phyloP scores from a whole-genome alignment of 495 filamentous ascomycete species.

The Cudoniella acicularis region DNA sequence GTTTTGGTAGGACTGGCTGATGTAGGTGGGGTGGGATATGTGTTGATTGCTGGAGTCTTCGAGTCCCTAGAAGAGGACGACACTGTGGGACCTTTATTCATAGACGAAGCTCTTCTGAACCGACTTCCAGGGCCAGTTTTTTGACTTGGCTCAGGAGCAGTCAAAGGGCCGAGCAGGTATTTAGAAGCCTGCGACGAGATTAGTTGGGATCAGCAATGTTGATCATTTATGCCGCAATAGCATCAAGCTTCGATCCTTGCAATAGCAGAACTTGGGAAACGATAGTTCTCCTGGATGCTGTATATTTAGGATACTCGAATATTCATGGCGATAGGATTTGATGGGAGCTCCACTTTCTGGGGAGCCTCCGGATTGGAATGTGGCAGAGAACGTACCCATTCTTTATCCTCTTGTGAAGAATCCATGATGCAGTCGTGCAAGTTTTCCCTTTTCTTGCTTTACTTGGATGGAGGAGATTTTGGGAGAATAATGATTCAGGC shows the following conservation, averaged over 20 bases:
- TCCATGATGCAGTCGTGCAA: conserved; percentile 32
- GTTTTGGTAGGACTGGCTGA: conserved; percentile 32
- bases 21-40: conserved; percentile 30
- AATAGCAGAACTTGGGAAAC: too few relatives aligned
- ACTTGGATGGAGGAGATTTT: too few relatives aligned
- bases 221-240: conserved; percentile 2
- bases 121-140: conserved; percentile 49
- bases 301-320: too few relatives aligned
- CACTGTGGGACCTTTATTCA: conserved; percentile 7
- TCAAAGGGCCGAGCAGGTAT: conserved; percentile 56
- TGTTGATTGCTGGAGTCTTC: not conserved
- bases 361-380: too few relatives aligned
- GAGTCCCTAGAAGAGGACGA: not conserved
- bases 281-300: too few relatives aligned
- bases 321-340: too few relatives aligned
- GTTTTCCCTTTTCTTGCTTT: too few relatives aligned
- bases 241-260: conserved; percentile 13
- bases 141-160: conserved; percentile 46
- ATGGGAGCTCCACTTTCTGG: too few relatives aligned
- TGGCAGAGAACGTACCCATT: conserved; percentile 29
- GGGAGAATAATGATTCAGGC: not conserved
- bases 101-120: conserved; percentile 29
- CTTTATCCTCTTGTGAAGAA: conserved; percentile 31
- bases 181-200: conserved; percentile 40
- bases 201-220: conserved; percentile 4